Evolutionary conservation across 2,329 filamentous ascomycete species (phyloP), one percentile per base, ranked within the genome.

Genomic region (Venturia effusa): DNA sequence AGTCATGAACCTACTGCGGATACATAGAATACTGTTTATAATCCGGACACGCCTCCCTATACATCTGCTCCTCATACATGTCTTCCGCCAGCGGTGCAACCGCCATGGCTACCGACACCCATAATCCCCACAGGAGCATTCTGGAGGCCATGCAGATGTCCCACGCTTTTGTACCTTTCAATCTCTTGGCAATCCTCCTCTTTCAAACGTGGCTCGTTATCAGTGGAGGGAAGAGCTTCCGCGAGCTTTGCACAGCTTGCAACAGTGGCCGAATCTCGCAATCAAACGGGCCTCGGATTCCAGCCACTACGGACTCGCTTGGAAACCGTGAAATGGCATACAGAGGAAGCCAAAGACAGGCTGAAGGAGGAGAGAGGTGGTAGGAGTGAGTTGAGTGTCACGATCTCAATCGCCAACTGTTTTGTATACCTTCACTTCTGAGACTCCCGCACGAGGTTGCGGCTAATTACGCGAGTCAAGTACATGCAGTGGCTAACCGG

Each of bases 1-100:
- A n/a, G 27, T 27, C 15, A 19, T 13, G 64, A 61, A 74, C 82
- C 69, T 76, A 86, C 84, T 93, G 88, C 5, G 74, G 76, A 64
- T 80, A 72, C 66, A 77, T 79, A 0, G 87, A 79, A 73, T 88
- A 89, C 59, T 76, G 72, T 22, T 80, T 79, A 72, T 89, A 90
- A 71, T 89, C 84, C 1, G 87, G 87, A 74, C 87, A 90, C 54
- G 82, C 63, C 48, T 43, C 27, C 59, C 17, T 37, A 57, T 62
- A 64, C 24, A n/a, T 41, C 40, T 61, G 41, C 27, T 64, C 43
- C 24, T 64, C 59, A 34, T 57, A 34, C 51, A 57, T 17, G 27
- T 57, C 51, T 30, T 57, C 51, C 51, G 27, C 30, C 51, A 24
- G 24, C 22, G 30, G 51, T 32, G 27, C 30, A n/a, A 57, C 17